Evolutionary conservation across 2,329 filamentous ascomycete species (phyloP).

Genomic region (Fusarium nematophilum): DNA sequence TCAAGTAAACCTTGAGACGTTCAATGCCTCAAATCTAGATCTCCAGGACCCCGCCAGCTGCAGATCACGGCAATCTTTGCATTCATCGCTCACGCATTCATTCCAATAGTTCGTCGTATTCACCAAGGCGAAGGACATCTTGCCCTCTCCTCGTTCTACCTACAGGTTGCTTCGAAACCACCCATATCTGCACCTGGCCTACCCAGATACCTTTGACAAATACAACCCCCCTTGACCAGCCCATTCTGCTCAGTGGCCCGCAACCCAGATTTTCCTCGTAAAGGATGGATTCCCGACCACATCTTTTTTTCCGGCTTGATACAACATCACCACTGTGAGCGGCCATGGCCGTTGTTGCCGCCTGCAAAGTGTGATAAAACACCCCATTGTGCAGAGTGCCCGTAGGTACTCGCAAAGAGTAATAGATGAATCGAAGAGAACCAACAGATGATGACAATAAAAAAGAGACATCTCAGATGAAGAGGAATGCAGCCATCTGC

Average conservation of each 20-base stretch:
- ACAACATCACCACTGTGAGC: conserved; percentile 14
- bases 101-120: conserved; percentile 45
- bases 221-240: conserved; percentile 15
- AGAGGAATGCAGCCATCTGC: conserved; percentile 44
- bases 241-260: conserved; percentile 12
- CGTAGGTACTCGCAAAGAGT: conserved; percentile 21
- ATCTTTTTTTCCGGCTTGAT: conserved; percentile 1
- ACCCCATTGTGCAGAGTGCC: conserved; percentile 15
- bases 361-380: conserved; percentile 11
- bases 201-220: conserved; percentile 23
- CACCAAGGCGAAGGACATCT: conserved; percentile 31
- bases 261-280: conserved; percentile 18
- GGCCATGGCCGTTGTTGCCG: conserved; percentile 17
- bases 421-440: conserved; percentile 38
- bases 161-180: conserved; percentile 30
- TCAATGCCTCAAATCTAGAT: neutral
- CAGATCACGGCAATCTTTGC: conserved; percentile 14
- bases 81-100: conserved; percentile 20
- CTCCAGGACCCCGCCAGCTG: conserved; percentile 3
- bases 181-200: conserved; percentile 32
- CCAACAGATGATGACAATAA: conserved; percentile 42
- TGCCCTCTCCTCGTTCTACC: conserved; percentile 30
- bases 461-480: conserved; percentile 42
- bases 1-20: conserved; percentile 22
- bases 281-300: conserved; percentile 21